Conservation (phyloP, 345 rosid species). For the Populus pruinosa region DNA sequence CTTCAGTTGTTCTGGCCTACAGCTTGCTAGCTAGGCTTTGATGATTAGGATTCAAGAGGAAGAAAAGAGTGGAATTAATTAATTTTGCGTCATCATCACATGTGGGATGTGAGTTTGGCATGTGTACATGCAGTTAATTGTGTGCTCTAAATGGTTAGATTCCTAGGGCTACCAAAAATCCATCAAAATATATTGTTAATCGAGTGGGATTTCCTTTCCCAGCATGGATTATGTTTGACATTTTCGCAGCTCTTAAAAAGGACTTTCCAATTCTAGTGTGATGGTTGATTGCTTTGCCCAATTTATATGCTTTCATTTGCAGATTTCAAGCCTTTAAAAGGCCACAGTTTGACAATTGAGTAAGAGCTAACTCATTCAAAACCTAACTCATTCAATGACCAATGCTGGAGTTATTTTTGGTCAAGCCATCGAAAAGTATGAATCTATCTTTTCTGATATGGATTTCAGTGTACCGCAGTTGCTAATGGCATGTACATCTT, state of each 20-base stretch:
- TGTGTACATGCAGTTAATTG: neutral
- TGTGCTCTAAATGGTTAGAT: neutral
- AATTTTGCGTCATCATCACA: neutral
- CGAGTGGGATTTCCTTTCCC: neutral
- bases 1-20: neutral
- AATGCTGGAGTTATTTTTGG: neutral
- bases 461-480: neutral
- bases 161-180: neutral
- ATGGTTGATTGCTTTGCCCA: neutral
- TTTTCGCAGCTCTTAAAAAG: neutral
- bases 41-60: neutral
- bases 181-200: neutral
- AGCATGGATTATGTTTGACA: neutral
- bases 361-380: neutral
- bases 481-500: neutral
- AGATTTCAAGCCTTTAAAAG: neutral
- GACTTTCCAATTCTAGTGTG: neutral
- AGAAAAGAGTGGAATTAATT: neutral
- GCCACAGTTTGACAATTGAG: constrained; percentile 6
- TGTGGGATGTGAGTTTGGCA: constrained; percentile 9
- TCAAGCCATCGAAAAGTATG: neutral
- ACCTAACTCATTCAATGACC: constrained; percentile 4
- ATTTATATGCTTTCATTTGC: neutral
- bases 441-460: neutral
- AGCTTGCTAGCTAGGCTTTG: neutral